Conservation (phyloP, 2,329 filamentous ascomycete species). For the Fusarium sarcochroum region DNA sequence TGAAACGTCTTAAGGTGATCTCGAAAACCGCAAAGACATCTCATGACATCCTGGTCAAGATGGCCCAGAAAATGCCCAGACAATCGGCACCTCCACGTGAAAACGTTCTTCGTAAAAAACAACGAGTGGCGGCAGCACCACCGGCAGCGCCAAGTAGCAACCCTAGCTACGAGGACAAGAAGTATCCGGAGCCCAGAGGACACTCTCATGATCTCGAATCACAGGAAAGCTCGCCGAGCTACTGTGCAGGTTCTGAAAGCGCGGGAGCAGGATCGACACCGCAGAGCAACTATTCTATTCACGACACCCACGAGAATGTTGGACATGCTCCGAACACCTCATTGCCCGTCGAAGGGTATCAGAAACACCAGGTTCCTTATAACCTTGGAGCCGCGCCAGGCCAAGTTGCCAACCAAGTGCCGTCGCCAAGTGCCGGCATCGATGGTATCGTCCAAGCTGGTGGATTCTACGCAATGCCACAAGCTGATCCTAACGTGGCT, state of each 20-base stretch:
- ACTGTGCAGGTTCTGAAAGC: slow-evolving; percentile 25
- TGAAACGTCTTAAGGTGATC: slow-evolving; percentile 51
- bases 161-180: background rate
- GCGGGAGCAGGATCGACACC: slow-evolving; percentile 30
- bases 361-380: slow-evolving; percentile 4
- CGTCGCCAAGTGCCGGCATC: slow-evolving; percentile 35
- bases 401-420: slow-evolving; percentile 16
- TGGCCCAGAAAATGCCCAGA: slow-evolving; percentile 51
- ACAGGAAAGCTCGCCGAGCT: slow-evolving; percentile 35
- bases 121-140: slow-evolving; percentile 11
- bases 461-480: slow-evolving; percentile 21
- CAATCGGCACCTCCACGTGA: slow-evolving; percentile 33
- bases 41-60: slow-evolving; percentile 52
- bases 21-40: slow-evolving; percentile 55
- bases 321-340: slow-evolving; percentile 1
- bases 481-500: slow-evolving; percentile 6
- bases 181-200: slow-evolving; percentile 13
- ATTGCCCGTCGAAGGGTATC: background rate
- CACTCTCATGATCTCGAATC: slow-evolving; percentile 21
- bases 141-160: background rate
- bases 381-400: background rate
- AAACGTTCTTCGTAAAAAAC: slow-evolving; percentile 27
- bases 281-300: slow-evolving; percentile 26
- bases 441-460: slow-evolving; percentile 30
- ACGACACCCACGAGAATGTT: slow-evolving; percentile 22